phyloP scores from a whole-genome alignment of 805 yeast species.

The Teunomyces stri region DNA sequence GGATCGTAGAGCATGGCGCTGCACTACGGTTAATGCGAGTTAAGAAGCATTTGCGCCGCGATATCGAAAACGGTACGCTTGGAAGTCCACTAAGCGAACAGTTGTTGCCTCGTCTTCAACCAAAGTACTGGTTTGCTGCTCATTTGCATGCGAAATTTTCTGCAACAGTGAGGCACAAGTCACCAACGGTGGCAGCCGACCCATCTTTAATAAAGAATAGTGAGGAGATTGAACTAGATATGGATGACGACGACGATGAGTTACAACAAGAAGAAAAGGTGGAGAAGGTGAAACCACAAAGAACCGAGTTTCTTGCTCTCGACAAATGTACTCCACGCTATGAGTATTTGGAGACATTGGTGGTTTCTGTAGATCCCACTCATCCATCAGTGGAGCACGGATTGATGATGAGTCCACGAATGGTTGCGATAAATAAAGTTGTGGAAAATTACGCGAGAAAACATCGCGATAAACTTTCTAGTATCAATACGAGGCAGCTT shows the following conservation, averaged over 20 bases:
- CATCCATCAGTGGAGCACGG: slow-evolving; percentile 14
- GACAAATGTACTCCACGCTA: slow-evolving; percentile 80
- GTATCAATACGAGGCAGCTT: slow-evolving; percentile 13
- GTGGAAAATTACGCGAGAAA: slow-evolving; percentile 25
- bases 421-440: slow-evolving; percentile 34
- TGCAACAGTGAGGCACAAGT: slow-evolving; percentile 36
- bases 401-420: slow-evolving; percentile 30
- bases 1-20: slow-evolving; percentile 67
- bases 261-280: slow-evolving; percentile 3
- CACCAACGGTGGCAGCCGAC: not conserved
- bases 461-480: slow-evolving; percentile 12
- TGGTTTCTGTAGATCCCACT: slow-evolving; percentile 12
- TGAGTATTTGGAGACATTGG: slow-evolving; percentile 50
- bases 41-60: slow-evolving; percentile 69
- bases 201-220: slow-evolving; percentile 4
- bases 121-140: slow-evolving; percentile 81
- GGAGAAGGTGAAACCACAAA: slow-evolving; percentile 5
- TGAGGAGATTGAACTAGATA: slow-evolving; percentile 21
- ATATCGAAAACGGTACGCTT: slow-evolving; percentile 54
- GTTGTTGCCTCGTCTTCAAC: slow-evolving; percentile 54
- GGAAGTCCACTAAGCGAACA: slow-evolving; percentile 72
- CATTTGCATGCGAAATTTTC: slow-evolving; percentile 78
- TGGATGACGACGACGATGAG: slow-evolving; percentile 12
- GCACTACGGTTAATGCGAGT: slow-evolving; percentile 42
- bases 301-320: slow-evolving; percentile 65